Evolutionary conservation across 306 rosid species (phyloP), one percentile per base, ranked within the genome.

Genomic region (Trifolium subterraneum): DNA sequence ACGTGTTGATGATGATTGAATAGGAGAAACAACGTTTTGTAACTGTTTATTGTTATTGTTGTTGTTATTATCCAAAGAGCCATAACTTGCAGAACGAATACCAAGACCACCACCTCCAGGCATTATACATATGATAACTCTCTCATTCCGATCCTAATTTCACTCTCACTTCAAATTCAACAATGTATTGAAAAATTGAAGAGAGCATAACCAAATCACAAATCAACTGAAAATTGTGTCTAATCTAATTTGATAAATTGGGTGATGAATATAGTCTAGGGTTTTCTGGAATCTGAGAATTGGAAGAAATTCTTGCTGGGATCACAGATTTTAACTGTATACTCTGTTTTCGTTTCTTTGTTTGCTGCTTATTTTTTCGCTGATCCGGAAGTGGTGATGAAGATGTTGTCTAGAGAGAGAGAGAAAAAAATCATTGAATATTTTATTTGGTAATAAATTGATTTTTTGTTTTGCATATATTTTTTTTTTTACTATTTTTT

Each of bases 61-160:
- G 10, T 36, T 36, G 2, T 8, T 92, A 66, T 89, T 89, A 72
- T 88, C 96, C 85, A 88, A 81, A 73, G 96, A 85, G 61, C 93
- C 96, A 75, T 88, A 93, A 87, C 98, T 93, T 52, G 79, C 85
- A 10, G 98, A 86, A 63, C 96, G 97, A 85, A 89, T 84, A 39
- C 93, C 92, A 81, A 90, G 78, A 58, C 95, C 92, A 77, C 86
- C 87, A 70, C 70, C 82, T 58, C 76, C 77, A 78, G 67, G 18
- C 98, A 89, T 93, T 87, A 79, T 85, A 79, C 67, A 75, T 78
- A 79, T 78, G 64, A 64, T 59, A 71, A 83, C 33, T 76, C 80
- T 83, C 88, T 90, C 90, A 88, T 84, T 66, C 74, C 74, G 39
- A 36, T 36, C 10, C 39, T 7, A 9, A 39, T 39, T 39, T 39